Evolutionary conservation across 495 filamentous ascomycete species (phyloP), one percentile per base, ranked within the genome.

Genomic region (Darksidea phi): DNA sequence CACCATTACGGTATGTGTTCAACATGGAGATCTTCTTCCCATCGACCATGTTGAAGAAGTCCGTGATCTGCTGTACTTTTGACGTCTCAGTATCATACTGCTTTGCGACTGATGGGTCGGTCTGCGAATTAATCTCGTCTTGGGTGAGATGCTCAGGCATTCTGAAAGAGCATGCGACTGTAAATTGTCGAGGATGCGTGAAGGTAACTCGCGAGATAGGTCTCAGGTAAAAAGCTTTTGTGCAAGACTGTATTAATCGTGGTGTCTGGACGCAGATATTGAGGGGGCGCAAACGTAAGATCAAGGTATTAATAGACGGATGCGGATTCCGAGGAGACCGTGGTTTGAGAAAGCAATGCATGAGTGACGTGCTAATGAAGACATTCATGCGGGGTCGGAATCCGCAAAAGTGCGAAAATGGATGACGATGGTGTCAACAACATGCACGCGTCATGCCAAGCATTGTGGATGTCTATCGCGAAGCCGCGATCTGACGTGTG

Each of bases 41-140:
- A 51, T 75, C 73, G 42, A 70, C 63, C 1, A 57, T 57, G 28
- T 67, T 64, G 63, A 69, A 74, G 53, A 75, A 63, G 0, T 75
- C 73, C 0, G 67, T 57, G 47, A 75, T 64, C 48, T 75, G 72
- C 59, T 74, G 23, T 11, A 57, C 49, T 47, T 64, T 71, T 48
- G 73, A 66, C 0, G 73, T 75, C 13, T 63, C 17, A 26, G 53
- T 63, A 50, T 75, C 73, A 50, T 63, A 72, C 55, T 75, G 73
- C 43, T 73, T 75, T 10, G 67, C 12, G 25, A 75, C 71, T 15
- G 70, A 67, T 43, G 73, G 73, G 53, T 75, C 73, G 32, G 66
- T 73, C 46, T 71, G 37, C 23, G 73, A 74, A 34, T 68, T 57
- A 45, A 73, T 24, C 28, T 74, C 70, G 13, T 54, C 41, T 3